Percentiles rank a stretch among this genome's conserved stretches.
Conservation (phyloP, 352 stramenopile species). For the Pythium vanterpoolii region DNA sequence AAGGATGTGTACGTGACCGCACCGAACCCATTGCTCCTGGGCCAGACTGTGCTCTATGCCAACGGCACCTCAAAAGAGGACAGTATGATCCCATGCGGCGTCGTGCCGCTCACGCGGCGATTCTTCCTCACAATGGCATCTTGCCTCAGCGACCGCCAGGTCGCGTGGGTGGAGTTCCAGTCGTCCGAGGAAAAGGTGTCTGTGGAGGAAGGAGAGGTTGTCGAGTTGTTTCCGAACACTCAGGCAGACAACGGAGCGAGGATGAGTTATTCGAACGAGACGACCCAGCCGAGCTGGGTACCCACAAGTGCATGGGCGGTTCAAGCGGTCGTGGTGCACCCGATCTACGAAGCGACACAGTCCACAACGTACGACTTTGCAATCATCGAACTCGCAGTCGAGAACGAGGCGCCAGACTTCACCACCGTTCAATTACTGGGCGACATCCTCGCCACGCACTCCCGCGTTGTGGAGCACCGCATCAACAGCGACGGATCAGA, state of each 20-base stretch:
- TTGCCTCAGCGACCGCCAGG: slow-evolving; percentile 6
- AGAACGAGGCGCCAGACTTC: neutral
- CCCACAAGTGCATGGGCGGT: slow-evolving; percentile 1
- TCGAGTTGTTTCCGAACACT: neutral
- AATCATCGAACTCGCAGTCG: slow-evolving; percentile 9
- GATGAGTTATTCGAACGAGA: neutral
- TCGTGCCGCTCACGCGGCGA: slow-evolving; percentile 13
- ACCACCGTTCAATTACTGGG: neutral
- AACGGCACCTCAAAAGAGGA: slow-evolving; percentile 2
- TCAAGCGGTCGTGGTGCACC: slow-evolving; percentile 1
- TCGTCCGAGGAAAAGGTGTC: neutral
- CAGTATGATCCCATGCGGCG: slow-evolving; percentile 14
- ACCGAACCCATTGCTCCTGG: neutral
- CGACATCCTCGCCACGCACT: neutral
- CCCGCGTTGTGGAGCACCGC: slow-evolving; percentile 12
- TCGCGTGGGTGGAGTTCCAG: slow-evolving; percentile 1
- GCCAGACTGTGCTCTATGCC: neutral
- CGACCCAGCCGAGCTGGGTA: neutral
- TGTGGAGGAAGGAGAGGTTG: neutral
- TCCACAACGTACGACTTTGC: slow-evolving; percentile 15
- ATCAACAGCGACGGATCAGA: neutral
- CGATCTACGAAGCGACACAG: neutral
- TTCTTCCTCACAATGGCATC: slow-evolving; percentile 28
- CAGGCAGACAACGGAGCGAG: no score
- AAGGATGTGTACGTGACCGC: neutral